Base-by-base conservation (phyloP, 306 rosid species). In the Cyamopsis tetragonoloba region DNA sequence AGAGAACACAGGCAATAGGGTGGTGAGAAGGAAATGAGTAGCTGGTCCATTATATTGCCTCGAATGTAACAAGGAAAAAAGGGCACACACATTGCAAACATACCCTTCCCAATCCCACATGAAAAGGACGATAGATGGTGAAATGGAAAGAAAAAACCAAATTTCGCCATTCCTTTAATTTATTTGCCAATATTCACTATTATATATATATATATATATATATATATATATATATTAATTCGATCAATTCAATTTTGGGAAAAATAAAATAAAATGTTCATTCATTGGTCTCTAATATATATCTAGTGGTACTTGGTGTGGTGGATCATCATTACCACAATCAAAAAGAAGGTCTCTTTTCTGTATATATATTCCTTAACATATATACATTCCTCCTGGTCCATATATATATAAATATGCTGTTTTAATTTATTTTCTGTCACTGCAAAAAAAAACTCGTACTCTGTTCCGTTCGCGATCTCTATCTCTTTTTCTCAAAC, bases 281-380 rank as follows among this genome's bases (percentile, higher is more conserved):
- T 32, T 4, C 26, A 68, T 71, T 74, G 78, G 78, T 71, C 53
- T 58, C n/a, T n/a, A n/a, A n/a, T n/a, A n/a, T n/a, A n/a, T n/a
- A n/a, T n/a, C n/a, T n/a, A n/a, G 39, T 72, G 69, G 82, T 82
- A 79, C 54, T 20, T 50, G 82, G 68, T 82, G 85, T 82, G 83
- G 83, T 88, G 81, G 72, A 72, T 80, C 78, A 86, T 89, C 69
- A 89, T 89, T 84, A 76, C 82, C 43, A 68, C 93, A 84, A 86
- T 82, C 63, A 84, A 82, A 89, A 82, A 71, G 86, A 64, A 65
- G 66, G 70, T 71, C 61, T 53, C 71, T 68, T 75, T 68, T 70
- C n/a, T n/a, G n/a, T n/a, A n/a, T n/a, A n/a, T n/a, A n/a, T 59
- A 68, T 68, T 38, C 59, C 68, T 73, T 79, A 50, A 66, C 74